phyloP scores from a whole-genome alignment of 1,139 yeast genomes.

The Debaryomyces fabryi region DNA sequence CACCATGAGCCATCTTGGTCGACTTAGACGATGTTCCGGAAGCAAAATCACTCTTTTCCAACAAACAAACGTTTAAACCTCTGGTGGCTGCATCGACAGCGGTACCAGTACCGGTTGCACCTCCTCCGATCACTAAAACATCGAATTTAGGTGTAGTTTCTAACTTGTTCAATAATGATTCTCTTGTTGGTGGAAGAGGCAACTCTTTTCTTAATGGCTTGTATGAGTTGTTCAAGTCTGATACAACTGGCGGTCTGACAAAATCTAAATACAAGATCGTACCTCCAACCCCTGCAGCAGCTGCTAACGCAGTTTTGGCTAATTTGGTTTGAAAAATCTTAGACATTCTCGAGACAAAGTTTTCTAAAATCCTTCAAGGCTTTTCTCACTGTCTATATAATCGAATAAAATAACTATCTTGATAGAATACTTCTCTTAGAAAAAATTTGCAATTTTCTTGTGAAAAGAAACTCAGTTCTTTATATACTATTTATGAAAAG shows the following conservation, averaged over 20 bases:
- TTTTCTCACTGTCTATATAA: constrained; percentile 1
- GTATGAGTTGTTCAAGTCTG: constrained; percentile 34
- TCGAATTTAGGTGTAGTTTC: constrained; percentile 61
- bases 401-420: neutral
- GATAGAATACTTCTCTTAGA: neutral
- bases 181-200: constrained; percentile 42
- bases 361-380: neutral
- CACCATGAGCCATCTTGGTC: constrained; percentile 98
- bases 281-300: constrained; percentile 40
- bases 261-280: constrained; percentile 47
- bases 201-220: constrained; percentile 40
- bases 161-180: constrained; percentile 35
- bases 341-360: constrained; percentile 16
- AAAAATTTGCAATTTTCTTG: neutral
- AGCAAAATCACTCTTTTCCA: constrained; percentile 89
- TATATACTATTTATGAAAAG: constrained; percentile 3
- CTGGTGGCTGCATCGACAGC: constrained; percentile 92
- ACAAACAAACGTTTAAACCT: constrained; percentile 84
- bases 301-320: constrained; percentile 37
- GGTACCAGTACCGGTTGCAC: constrained; percentile 94
- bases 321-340: constrained; percentile 24
- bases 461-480: constrained; percentile 3
- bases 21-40: constrained; percentile 92
- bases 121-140: constrained; percentile 87
- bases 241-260: constrained; percentile 37